Percentiles rank a stretch among this genome's conserved stretches.
Evolutionary conservation across 1,139 yeast species (phyloP).

Genomic region (Hansenula anomala): DNA sequence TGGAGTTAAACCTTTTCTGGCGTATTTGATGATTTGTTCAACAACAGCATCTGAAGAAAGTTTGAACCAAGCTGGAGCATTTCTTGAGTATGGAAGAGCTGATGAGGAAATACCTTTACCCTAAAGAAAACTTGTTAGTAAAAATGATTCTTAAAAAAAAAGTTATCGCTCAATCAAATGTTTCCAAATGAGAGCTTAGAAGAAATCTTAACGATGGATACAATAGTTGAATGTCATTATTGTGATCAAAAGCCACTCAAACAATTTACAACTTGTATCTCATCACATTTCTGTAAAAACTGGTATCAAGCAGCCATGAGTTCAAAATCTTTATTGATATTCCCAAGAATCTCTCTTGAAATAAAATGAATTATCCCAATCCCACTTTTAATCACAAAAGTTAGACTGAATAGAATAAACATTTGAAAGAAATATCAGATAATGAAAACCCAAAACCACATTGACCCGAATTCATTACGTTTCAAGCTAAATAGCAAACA

Average conservation of each 20-base stretch:
- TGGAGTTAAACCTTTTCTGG: conserved; percentile 99
- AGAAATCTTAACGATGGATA: conserved; percentile 1
- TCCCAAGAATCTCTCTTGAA: not conserved
- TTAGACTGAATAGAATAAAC: too few relatives aligned
- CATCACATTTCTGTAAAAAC: conserved; percentile 17
- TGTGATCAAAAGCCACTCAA: not conserved
- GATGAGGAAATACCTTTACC: conserved; percentile 99
- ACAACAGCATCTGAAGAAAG: conserved; percentile 91
- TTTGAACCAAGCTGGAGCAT: conserved; percentile 99
- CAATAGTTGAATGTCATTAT: not conserved
- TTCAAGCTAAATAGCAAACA: conserved; percentile 6
- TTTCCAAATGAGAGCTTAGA: conserved; percentile 1
- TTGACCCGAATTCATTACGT: conserved; percentile 30
- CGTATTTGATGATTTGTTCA: conserved; percentile 98
- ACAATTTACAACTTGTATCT: conserved; percentile 7
- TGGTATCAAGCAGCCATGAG: conserved; percentile 22
- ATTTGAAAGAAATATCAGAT: not conserved
- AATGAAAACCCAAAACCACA: conserved; percentile 21
- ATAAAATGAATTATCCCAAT: not conserved
- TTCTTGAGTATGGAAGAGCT: conserved; percentile 99
- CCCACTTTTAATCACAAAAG: not conserved
- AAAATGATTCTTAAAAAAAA: conserved; percentile 1
- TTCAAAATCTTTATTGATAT: not conserved
- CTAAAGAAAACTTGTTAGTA: conserved; percentile 40
- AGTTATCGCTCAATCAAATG: conserved; percentile 1